Evolutionary conservation across 768 basidiomycete species (phyloP).

Genomic region (Tulasnella sp.): DNA sequence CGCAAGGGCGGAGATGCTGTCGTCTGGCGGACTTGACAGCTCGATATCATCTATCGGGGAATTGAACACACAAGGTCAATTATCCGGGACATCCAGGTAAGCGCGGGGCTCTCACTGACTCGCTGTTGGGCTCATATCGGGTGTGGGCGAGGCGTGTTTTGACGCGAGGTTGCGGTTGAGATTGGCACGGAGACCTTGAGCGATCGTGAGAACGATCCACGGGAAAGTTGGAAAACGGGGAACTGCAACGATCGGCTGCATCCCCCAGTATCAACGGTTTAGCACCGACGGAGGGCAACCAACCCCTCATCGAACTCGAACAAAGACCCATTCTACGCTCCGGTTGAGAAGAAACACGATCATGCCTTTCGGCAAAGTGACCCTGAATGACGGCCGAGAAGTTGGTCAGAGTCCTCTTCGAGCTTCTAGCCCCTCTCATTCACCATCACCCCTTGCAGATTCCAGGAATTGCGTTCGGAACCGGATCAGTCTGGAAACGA

Average conservation of each 20-base stretch:
- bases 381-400: constrained; percentile 52
- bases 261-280: too few species aligned
- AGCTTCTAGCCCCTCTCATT: background rate
- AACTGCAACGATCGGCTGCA: background rate
- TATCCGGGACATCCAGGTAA: background rate
- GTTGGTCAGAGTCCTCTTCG: constrained; percentile 33
- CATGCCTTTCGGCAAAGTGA: constrained; percentile 61
- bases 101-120: background rate
- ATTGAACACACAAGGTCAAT: background rate
- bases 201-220: background rate
- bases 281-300: too few species aligned
- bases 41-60: constrained; percentile 12
- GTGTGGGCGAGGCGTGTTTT: background rate
- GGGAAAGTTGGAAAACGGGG: background rate
- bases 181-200: background rate
- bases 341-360: constrained; percentile 10
- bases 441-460: constrained; percentile 48
- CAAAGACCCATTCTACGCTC: background rate
- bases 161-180: constrained; percentile 9
- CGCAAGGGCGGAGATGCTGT: constrained; percentile 73
- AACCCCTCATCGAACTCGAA: background rate
- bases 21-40: constrained; percentile 58
- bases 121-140: background rate
- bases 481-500: constrained; percentile 60
- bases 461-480: constrained; percentile 60